These are phyloP conservation scores for Crithidia sp. DNA, from an alignment of 208 protist species.

Conservation along the genomic window DNA sequence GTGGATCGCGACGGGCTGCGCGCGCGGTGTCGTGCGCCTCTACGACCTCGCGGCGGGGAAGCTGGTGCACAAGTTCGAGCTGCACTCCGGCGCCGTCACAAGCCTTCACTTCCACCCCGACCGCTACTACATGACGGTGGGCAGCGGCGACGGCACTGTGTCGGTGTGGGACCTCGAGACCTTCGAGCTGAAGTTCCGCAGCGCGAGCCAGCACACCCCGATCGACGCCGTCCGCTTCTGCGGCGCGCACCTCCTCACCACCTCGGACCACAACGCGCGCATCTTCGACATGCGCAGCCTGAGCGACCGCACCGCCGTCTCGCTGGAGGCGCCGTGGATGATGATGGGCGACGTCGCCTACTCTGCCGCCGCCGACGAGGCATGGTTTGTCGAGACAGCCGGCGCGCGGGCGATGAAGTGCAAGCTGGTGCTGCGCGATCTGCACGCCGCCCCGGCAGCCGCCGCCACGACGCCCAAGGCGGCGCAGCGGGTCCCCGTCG, in stretches of 20 bases:
- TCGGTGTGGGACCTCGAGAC: conserved; percentile 79
- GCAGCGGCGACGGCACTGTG: conserved; percentile 75
- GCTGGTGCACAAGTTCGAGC: conserved; percentile 48
- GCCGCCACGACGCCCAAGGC: neutral
- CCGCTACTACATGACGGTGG: conserved; percentile 67
- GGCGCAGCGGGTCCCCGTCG: conserved; percentile 19
- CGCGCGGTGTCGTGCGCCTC: conserved; percentile 70
- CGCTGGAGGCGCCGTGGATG: conserved; percentile 67
- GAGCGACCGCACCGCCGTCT: conserved; percentile 38
- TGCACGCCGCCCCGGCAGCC: neutral
- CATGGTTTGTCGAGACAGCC: conserved; percentile 70
- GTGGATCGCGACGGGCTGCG: conserved; percentile 76
- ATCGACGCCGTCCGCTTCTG: conserved; percentile 71
- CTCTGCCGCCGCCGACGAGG: conserved; percentile 63
- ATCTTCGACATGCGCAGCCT: conserved; percentile 59
- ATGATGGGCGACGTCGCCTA: conserved; percentile 72
- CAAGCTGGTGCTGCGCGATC: conserved; percentile 37
- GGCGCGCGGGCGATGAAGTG: conserved; percentile 52
- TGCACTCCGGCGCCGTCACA: conserved; percentile 75
- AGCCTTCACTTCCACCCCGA: conserved; percentile 84
- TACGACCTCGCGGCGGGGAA: conserved; percentile 71
- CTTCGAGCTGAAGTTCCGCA: conserved; percentile 64
- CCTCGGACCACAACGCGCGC: conserved; percentile 55
- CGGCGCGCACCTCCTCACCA: conserved; percentile 67
- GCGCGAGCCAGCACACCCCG: conserved; percentile 45